Percentiles rank a stretch among this genome's conserved stretches.
Evolutionary conservation across 352 stramenopile species (phyloP).

Genomic region (Pythium vanterpoolii): DNA sequence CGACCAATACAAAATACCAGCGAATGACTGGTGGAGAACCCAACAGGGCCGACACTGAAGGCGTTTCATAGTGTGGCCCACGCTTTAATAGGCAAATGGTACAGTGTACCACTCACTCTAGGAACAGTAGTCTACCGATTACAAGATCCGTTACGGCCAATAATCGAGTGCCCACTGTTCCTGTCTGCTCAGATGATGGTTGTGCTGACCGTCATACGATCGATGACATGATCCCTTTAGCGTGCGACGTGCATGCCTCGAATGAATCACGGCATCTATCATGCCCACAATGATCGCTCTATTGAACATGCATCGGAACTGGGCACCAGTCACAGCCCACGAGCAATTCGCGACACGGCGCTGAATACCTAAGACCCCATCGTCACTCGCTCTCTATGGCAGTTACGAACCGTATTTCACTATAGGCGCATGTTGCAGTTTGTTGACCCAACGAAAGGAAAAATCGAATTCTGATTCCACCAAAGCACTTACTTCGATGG

Average conservation of each 20-base stretch:
- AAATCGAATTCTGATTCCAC: neutral
- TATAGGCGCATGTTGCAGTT: neutral
- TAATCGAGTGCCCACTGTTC: neutral
- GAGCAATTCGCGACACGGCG: neutral
- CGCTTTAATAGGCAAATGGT: neutral
- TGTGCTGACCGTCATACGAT: neutral
- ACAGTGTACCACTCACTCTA: slow-evolving; percentile 16
- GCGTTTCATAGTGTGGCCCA: slow-evolving; percentile 19
- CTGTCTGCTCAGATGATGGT: neutral
- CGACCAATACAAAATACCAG: slow-evolving; percentile 26
- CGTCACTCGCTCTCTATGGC: neutral
- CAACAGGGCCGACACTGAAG: slow-evolving; percentile 2
- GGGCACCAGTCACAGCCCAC: neutral
- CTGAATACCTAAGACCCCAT: neutral
- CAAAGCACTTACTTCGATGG: neutral
- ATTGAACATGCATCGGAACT: neutral
- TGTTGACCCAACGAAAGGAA: neutral
- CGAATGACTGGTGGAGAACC: slow-evolving; percentile 76
- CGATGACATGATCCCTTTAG: slow-evolving; percentile 13
- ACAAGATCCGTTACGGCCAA: too few relatives aligned
- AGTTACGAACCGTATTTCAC: neutral
- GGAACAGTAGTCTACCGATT: too few relatives aligned
- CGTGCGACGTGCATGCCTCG: neutral
- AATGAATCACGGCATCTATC: neutral
- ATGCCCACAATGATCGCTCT: neutral